phyloP scores from a whole-genome alignment of 768 basidiomycete species.

The Postia placenta region DNA sequence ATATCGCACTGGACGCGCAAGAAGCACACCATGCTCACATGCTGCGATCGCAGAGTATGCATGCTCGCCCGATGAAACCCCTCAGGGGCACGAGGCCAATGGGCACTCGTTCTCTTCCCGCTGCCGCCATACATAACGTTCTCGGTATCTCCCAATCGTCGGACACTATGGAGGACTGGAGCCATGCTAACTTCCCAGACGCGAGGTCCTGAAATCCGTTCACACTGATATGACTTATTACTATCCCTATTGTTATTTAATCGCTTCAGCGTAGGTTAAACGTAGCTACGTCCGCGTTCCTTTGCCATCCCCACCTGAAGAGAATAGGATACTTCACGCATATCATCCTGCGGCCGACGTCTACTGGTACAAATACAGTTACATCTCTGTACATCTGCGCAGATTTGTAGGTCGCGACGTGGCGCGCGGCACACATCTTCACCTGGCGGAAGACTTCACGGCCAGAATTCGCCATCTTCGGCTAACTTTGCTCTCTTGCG shows the following conservation, averaged over 20 bases:
- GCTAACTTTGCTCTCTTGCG: slow-evolving; percentile 21
- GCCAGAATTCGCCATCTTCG: slow-evolving; percentile 9
- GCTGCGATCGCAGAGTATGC: background rate
- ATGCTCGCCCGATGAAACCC: slow-evolving; percentile 9
- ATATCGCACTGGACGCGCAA: background rate
- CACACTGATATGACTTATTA: background rate
- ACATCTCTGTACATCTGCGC: too few species aligned
- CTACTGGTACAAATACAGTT: too few species aligned
- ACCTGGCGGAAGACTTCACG: too few species aligned
- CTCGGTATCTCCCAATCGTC: background rate
- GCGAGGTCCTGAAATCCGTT: background rate
- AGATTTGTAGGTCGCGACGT: too few species aligned
- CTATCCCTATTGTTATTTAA: background rate
- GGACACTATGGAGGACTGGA: slow-evolving; percentile 14
- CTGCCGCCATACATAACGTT: slow-evolving; percentile 7
- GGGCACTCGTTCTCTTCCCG: slow-evolving; percentile 12
- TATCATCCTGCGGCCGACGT: too few species aligned
- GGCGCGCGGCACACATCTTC: too few species aligned
- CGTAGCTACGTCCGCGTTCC: too few species aligned
- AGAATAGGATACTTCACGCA: too few species aligned
- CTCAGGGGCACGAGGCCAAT: slow-evolving; percentile 9
- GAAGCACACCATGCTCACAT: background rate
- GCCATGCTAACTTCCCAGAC: slow-evolving; percentile 4
- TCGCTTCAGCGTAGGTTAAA: background rate
- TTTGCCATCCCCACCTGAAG: too few species aligned